Percentiles rank a stretch among this genome's conserved stretches.
phyloP scores from a whole-genome alignment of 139 green algal genomes.

The Deuterostichococcus epilithicus region DNA sequence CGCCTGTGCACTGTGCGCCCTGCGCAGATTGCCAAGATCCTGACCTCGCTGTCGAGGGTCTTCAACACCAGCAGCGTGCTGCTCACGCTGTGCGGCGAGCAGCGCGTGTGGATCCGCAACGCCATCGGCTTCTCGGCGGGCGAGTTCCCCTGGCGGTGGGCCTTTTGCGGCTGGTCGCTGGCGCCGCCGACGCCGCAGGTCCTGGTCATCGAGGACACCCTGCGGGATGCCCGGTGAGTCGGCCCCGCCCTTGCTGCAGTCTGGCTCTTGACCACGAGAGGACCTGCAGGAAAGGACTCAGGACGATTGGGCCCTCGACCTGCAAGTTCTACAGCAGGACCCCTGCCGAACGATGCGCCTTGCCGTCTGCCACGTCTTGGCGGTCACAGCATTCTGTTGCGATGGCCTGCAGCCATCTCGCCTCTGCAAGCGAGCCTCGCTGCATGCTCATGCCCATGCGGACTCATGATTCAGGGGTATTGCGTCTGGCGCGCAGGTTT shows the following conservation, averaged over 20 bases:
- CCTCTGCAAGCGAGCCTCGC: too few relatives aligned
- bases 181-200: background rate
- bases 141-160: background rate
- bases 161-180: conserved; percentile 6
- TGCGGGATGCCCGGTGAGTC: background rate
- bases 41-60: background rate
- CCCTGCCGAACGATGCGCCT: too few relatives aligned
- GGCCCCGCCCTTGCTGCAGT: background rate
- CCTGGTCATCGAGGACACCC: conserved; percentile 9
- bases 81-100: background rate
- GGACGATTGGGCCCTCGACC: too few relatives aligned
- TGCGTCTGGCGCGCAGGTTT: conserved; percentile 38
- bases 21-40: background rate
- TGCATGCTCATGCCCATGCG: too few relatives aligned
- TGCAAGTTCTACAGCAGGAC: too few relatives aligned
- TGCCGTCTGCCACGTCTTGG: too few relatives aligned
- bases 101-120: background rate
- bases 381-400: too few relatives aligned
- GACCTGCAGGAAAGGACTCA: too few relatives aligned
- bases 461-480: too few relatives aligned
- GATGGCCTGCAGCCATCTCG: too few relatives aligned
- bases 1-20: background rate
- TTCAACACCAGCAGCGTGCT: background rate
- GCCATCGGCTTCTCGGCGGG: background rate
- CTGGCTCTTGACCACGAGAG: too few relatives aligned